Conservation (phyloP, 2,329 filamentous ascomycete genomes). For the Pseudopithomyces maydicus region DNA sequence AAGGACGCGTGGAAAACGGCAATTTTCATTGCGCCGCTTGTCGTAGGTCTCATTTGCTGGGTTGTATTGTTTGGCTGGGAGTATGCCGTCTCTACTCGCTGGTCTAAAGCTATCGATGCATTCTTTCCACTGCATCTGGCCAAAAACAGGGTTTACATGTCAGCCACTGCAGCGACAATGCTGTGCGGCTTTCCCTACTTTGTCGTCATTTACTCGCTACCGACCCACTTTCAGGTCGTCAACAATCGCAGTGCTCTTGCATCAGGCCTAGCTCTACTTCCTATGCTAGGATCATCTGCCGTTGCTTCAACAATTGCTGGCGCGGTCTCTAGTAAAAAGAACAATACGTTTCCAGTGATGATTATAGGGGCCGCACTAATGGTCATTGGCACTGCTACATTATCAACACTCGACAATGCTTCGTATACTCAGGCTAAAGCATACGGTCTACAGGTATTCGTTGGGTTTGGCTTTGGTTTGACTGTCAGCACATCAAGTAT, state of each 20-base stretch:
- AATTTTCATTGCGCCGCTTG: conserved; percentile 5
- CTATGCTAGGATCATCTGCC: conserved; percentile 12
- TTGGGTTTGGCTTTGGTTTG: conserved; percentile 13
- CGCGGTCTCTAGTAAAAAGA: conserved; percentile 10
- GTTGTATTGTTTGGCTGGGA: conserved; percentile 11
- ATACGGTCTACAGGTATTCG: conserved; percentile 13
- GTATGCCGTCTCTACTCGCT: conserved; percentile 6
- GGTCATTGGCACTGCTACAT: conserved; percentile 10
- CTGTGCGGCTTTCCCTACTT: conserved; percentile 13
- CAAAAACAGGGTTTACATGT: conserved; percentile 11
- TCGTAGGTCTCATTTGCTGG: conserved; percentile 9
- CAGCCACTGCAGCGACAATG: conserved; percentile 6
- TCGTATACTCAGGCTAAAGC: conserved; percentile 7
- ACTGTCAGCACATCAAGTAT: conserved; percentile 12
- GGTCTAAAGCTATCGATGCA: conserved; percentile 7
- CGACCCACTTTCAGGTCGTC: conserved; percentile 12
- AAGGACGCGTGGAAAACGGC: conserved; percentile 10
- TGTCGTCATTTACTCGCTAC: conserved; percentile 14
- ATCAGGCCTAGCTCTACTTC: conserved; percentile 12
- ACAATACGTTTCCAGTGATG: conserved; percentile 12
- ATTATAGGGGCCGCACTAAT: conserved; percentile 10
- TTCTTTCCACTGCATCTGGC: conserved; percentile 11
- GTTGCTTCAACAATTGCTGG: conserved; percentile 13
- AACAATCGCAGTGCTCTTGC: conserved; percentile 9
- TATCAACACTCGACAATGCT: conserved; percentile 8